Evolutionary conservation across 345 rosid species (phyloP).

Genomic region (Gossypium australe): DNA sequence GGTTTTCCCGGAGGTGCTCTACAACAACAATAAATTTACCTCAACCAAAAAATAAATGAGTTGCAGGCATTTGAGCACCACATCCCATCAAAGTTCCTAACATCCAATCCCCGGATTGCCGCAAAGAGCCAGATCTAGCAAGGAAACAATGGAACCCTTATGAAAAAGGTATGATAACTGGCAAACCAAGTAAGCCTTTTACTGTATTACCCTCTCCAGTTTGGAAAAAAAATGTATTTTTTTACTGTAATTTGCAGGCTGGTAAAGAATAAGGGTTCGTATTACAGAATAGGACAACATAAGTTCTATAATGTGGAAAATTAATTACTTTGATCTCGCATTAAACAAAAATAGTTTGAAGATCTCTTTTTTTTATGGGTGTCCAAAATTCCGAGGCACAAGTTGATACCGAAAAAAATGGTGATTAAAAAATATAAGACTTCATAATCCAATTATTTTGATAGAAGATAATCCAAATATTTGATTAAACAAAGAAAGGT

Average conservation of each 20-base stretch:
- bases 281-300: neutral
- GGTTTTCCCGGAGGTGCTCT: conserved; percentile 24
- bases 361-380: neutral
- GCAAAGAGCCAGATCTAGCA: conserved; percentile 81
- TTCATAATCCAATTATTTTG: neutral
- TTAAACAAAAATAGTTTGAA: neutral
- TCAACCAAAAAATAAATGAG: conserved; percentile 41
- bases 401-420: neutral
- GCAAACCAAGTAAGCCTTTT: conserved; percentile 21
- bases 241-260: neutral
- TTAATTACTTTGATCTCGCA: neutral
- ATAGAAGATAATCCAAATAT: no score
- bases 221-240: neutral
- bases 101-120: conserved; percentile 68
- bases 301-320: neutral
- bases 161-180: conserved; percentile 33
- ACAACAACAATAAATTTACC: conserved; percentile 44
- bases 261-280: neutral
- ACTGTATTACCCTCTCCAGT: conserved; percentile 15
- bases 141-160: conserved; percentile 55
- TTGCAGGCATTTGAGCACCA: conserved; percentile 45
- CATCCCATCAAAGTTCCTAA: conserved; percentile 76
- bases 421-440: neutral
- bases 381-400: neutral
- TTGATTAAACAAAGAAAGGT: neutral